Evolutionary conservation across 768 basidiomycete genomes (phyloP).

Genomic region (Roridomyces roridus): DNA sequence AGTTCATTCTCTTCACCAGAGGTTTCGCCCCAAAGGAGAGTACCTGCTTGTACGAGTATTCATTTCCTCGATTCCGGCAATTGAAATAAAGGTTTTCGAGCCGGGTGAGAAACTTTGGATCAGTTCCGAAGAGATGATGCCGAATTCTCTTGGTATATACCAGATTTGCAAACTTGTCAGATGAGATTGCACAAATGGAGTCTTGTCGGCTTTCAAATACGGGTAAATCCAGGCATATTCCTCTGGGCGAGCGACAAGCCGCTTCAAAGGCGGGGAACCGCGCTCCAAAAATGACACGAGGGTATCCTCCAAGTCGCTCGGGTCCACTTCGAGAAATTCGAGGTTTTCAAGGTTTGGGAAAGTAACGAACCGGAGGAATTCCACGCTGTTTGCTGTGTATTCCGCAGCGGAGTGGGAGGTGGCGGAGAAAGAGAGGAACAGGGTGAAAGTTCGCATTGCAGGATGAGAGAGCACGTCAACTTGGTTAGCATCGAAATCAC

Average conservation of each 20-base stretch:
- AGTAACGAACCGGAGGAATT: not conserved
- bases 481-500: not conserved
- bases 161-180: conserved; percentile 5
- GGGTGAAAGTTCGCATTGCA: not conserved
- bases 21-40: not conserved
- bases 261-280: too few species aligned
- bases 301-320: too few species aligned
- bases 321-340: too few species aligned
- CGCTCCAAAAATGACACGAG: too few species aligned
- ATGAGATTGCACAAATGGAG: too few species aligned
- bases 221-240: too few species aligned
- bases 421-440: too few species aligned
- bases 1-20: not conserved
- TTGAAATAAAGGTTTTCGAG: not conserved
- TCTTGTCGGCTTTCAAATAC: too few species aligned
- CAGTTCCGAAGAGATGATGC: not conserved
- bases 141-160: not conserved
- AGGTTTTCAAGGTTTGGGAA: too few species aligned
- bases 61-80: not conserved
- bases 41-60: not conserved
- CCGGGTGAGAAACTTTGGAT: not conserved
- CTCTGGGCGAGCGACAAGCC: too few species aligned
- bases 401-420: not conserved
- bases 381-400: not conserved
- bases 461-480: not conserved